phyloP scores from a whole-genome alignment of 331 rosid genomes.

The Cydonia oblonga region DNA sequence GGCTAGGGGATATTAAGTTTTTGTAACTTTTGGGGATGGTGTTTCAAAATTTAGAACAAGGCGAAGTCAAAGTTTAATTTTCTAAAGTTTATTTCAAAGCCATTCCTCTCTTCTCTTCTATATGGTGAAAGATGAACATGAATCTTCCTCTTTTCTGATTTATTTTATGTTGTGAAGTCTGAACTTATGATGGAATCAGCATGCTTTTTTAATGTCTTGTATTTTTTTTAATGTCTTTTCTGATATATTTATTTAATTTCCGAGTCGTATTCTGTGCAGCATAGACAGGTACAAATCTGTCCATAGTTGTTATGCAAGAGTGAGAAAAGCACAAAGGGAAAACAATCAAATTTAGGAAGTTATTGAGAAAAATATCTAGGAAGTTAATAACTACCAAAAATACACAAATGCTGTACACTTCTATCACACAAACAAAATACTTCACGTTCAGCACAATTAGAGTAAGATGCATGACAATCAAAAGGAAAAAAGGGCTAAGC shows the following conservation, averaged over 20 bases:
- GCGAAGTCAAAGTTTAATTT: background rate
- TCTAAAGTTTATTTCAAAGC: background rate
- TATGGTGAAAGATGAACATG: background rate
- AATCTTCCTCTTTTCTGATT: background rate
- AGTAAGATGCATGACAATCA: background rate
- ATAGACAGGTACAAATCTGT: background rate
- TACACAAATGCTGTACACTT: background rate
- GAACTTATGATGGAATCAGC: background rate
- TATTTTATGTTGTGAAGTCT: background rate
- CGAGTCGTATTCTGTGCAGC: background rate
- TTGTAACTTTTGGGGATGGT: background rate
- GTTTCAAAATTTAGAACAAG: background rate
- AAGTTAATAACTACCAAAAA: background rate
- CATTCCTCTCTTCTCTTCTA: background rate
- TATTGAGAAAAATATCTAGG: background rate
- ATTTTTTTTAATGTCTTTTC: background rate
- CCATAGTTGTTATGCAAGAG: background rate
- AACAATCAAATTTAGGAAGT: background rate
- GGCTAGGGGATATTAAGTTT: background rate
- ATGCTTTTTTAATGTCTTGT: too few relatives aligned
- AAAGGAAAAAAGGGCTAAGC: constrained; percentile 19
- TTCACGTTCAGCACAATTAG: constrained; percentile 14
- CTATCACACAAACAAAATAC: background rate
- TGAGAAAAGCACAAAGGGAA: background rate
- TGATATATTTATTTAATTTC: too few relatives aligned